Percentiles rank a stretch among this genome's conserved stretches.
Conservation (phyloP, 495 filamentous ascomycete genomes). For the Penicillium turbatum region DNA sequence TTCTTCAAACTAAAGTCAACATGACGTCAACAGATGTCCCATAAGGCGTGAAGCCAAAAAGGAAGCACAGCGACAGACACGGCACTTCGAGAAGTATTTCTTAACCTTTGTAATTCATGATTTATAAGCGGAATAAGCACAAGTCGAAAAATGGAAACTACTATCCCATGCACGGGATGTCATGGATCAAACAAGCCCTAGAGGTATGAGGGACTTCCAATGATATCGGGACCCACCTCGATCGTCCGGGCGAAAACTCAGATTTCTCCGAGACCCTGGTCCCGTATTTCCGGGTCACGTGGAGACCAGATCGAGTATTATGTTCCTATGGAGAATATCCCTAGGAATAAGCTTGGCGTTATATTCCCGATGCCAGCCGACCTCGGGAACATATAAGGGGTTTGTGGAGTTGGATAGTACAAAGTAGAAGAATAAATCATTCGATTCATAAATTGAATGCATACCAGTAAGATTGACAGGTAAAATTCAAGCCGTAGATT, state of each 20-base stretch:
- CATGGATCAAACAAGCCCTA: not conserved
- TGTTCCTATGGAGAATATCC: too few relatives aligned
- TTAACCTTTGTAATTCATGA: not conserved
- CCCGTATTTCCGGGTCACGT: constrained; percentile 9
- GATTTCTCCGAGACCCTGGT: not conserved
- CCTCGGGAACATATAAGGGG: not conserved
- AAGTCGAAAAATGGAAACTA: not conserved
- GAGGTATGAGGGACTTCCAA: constrained; percentile 1
- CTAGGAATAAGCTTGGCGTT: constrained; percentile 1
- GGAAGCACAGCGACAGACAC: not conserved
- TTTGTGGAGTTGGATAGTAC: not conserved
- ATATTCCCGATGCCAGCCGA: not conserved
- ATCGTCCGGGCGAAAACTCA: constrained; percentile 5
- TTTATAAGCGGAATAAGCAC: not conserved
- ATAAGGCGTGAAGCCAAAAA: not conserved
- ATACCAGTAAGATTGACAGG: too few relatives aligned
- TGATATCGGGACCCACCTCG: constrained; percentile 7
- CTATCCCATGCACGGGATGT: too few relatives aligned
- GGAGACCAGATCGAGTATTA: not conserved
- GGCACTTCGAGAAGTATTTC: not conserved
- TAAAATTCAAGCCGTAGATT: too few relatives aligned
- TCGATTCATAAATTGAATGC: too few relatives aligned
- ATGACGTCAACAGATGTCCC: not conserved
- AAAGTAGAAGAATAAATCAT: too few relatives aligned
- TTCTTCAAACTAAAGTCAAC: not conserved